Evolutionary conservation across 2,329 filamentous ascomycete genomes (phyloP).

Genomic region (Diplodia scrobiculata): DNA sequence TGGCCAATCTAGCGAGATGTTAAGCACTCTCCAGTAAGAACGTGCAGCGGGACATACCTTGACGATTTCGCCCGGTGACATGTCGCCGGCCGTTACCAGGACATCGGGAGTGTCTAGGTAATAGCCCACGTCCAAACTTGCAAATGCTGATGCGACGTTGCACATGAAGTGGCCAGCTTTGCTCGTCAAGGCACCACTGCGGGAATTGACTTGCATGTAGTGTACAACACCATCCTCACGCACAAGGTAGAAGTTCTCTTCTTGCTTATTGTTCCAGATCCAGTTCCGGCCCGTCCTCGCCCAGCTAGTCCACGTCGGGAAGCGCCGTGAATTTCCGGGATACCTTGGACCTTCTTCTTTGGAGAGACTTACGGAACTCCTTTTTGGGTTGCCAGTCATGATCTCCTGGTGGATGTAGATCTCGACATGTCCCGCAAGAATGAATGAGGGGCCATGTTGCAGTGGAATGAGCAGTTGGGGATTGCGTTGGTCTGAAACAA

Average conservation of each 20-base stretch:
- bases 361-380: slow-evolving; percentile 31
- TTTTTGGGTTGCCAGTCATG: slow-evolving; percentile 44
- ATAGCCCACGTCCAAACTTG: slow-evolving; percentile 63
- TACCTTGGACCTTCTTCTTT: slow-evolving; percentile 51
- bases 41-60: slow-evolving; percentile 54
- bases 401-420: slow-evolving; percentile 46
- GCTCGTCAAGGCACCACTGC: slow-evolving; percentile 44
- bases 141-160: slow-evolving; percentile 80
- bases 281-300: slow-evolving; percentile 68
- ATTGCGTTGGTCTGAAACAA: slow-evolving; percentile 39
- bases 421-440: slow-evolving; percentile 45
- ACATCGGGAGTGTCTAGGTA: slow-evolving; percentile 68
- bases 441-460: slow-evolving; percentile 45
- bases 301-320: slow-evolving; percentile 80
- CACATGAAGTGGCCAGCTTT: slow-evolving; percentile 64
- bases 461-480: slow-evolving; percentile 48
- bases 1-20: slow-evolving; percentile 23
- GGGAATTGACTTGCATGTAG: slow-evolving; percentile 66
- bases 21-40: neutral
- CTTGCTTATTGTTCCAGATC: slow-evolving; percentile 60
- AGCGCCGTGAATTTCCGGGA: slow-evolving; percentile 38
- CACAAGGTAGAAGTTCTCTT: slow-evolving; percentile 81
- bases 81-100: slow-evolving; percentile 76
- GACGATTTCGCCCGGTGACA: slow-evolving; percentile 75
- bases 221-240: slow-evolving; percentile 83